Evolutionary conservation across 2,329 filamentous ascomycete species (phyloP).

Genomic region (Trichoderma cornu-damae): DNA sequence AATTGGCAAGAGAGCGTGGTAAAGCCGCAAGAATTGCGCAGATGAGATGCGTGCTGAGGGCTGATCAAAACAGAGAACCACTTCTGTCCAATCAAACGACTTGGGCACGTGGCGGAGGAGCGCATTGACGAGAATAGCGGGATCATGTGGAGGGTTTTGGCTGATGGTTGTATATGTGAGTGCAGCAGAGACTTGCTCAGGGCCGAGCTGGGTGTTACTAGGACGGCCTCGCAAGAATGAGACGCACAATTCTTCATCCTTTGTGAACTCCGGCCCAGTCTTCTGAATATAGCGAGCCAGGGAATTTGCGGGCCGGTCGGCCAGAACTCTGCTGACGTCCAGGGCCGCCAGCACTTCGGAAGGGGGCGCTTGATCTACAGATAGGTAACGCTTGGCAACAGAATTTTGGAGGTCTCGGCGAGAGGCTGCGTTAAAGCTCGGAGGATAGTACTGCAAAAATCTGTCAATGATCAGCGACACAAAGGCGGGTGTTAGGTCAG

Average conservation of each 20-base stretch:
- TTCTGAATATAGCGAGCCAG: constrained; percentile 66
- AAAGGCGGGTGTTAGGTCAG: constrained; percentile 63
- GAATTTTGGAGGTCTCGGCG: constrained; percentile 65
- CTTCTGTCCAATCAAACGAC: constrained; percentile 64
- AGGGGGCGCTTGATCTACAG: constrained; percentile 59
- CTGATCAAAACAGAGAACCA: constrained; percentile 76
- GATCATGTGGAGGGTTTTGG: constrained; percentile 49
- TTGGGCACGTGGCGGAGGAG: constrained; percentile 57
- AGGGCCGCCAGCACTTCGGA: constrained; percentile 65
- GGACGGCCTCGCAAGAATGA: constrained; percentile 50
- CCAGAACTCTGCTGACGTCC: constrained; percentile 62
- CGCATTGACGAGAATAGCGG: constrained; percentile 55
- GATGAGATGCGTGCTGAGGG: constrained; percentile 70
- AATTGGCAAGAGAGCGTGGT: constrained; percentile 69
- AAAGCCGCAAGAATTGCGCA: constrained; percentile 74
- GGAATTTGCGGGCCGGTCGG: constrained; percentile 51
- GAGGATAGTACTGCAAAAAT: constrained; percentile 79
- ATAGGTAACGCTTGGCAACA: constrained; percentile 62
- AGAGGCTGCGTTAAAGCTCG: constrained; percentile 73
- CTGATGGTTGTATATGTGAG: constrained; percentile 63
- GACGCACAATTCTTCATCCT: constrained; percentile 63
- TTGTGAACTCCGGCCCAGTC: constrained; percentile 68
- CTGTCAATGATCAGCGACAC: constrained; percentile 78
- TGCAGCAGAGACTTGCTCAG: constrained; percentile 76
- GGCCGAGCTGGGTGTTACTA: constrained; percentile 58